These are phyloP conservation scores for Betula pendula DNA, from an alignment of 306 rosid species.

Conservation along the genomic window DNA sequence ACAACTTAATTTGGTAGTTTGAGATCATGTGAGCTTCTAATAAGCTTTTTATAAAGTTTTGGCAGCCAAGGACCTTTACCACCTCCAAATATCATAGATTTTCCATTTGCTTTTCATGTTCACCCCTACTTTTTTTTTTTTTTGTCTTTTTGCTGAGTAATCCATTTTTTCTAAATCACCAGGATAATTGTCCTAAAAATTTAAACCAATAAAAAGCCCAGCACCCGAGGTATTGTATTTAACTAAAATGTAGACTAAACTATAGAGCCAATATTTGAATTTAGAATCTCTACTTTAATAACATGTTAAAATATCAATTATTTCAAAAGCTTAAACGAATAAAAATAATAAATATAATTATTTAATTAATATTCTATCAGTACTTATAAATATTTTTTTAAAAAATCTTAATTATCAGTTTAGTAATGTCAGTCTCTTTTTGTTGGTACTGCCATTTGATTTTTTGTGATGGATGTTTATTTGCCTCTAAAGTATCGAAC, in stretches of 20 bases:
- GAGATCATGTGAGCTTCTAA: conserved; percentile 2
- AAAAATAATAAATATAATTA: too few relatives aligned
- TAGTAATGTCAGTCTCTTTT: background rate
- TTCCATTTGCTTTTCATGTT: background rate
- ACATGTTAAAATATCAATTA: too few relatives aligned
- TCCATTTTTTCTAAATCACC: background rate
- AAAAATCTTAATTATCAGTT: background rate
- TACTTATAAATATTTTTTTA: too few relatives aligned
- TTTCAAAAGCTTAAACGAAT: too few relatives aligned
- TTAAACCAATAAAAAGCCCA: too few relatives aligned
- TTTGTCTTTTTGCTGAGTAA: background rate
- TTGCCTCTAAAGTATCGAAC: background rate
- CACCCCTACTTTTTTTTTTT: background rate
- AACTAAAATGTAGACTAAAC: too few relatives aligned
- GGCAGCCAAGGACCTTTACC: background rate
- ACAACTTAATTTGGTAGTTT: background rate
- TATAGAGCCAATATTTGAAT: too few relatives aligned
- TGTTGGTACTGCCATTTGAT: background rate
- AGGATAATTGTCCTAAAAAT: too few relatives aligned
- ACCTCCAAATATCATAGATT: background rate
- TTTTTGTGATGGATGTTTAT: background rate
- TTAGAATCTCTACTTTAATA: too few relatives aligned
- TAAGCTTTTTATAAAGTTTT: background rate
- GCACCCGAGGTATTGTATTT: too few relatives aligned
- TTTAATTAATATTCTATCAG: too few relatives aligned